phyloP scores from a whole-genome alignment of 208 protist species.

The Endotrypanum monterogeii region DNA sequence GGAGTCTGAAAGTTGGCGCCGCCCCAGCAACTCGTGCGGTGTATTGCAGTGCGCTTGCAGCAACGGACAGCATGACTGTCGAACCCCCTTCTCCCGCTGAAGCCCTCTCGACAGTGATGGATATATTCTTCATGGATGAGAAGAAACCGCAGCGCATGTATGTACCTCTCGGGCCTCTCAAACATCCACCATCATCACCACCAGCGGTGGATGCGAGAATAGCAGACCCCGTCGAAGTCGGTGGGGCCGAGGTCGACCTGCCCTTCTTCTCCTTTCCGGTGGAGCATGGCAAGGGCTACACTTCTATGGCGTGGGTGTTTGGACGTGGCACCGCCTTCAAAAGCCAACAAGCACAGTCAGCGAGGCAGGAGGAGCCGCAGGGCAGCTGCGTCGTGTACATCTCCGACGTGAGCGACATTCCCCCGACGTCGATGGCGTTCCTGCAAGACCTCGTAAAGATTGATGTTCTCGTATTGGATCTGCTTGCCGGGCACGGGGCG shows the following conservation, averaged over 20 bases:
- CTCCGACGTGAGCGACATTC: slow-evolving; percentile 74
- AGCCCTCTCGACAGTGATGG: slow-evolving; percentile 23
- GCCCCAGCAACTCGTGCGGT: slow-evolving; percentile 16
- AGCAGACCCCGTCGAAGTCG: background rate
- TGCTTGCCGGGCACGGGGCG: slow-evolving; percentile 56
- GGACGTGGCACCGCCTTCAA: slow-evolving; percentile 64
- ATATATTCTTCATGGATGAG: slow-evolving; percentile 51
- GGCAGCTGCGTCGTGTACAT: slow-evolving; percentile 82
- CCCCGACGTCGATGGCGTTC: slow-evolving; percentile 54
- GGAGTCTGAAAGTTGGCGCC: slow-evolving; percentile 31
- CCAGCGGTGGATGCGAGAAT: too few relatives aligned
- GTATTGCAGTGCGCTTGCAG: slow-evolving; percentile 12
- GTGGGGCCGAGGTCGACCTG: slow-evolving; percentile 22
- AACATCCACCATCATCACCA: background rate
- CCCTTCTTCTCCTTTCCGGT: slow-evolving; percentile 76
- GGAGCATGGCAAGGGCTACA: slow-evolving; percentile 75
- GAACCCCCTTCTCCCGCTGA: slow-evolving; percentile 10
- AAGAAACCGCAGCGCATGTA: slow-evolving; percentile 45
- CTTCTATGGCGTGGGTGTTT: slow-evolving; percentile 86
- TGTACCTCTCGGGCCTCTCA: slow-evolving; percentile 30
- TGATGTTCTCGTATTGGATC: slow-evolving; percentile 80
- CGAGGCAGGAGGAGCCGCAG: background rate
- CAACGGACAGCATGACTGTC: slow-evolving; percentile 13
- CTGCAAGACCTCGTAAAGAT: slow-evolving; percentile 78
- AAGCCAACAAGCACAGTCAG: slow-evolving; percentile 24